A percentile compares a stretch with the other conserved stretches of the same genome.
These are phyloP conservation scores for Danielia oregonensis DNA, from an alignment of 805 yeast species.

Conservation along the genomic window DNA sequence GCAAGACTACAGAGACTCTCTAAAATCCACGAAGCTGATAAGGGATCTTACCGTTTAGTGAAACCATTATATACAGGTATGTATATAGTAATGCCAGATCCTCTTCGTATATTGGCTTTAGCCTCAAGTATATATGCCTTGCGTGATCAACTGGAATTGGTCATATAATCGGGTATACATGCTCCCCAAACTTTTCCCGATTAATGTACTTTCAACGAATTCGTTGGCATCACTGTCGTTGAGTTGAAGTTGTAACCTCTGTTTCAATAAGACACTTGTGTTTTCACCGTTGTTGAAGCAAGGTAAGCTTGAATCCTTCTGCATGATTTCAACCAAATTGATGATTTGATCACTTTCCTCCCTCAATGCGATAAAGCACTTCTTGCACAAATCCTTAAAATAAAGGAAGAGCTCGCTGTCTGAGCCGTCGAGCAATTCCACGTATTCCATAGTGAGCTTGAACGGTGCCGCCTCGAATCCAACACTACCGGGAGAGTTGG, in stretches of 20 bases:
- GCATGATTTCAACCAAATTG: slow-evolving; percentile 90
- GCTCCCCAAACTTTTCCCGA: slow-evolving; percentile 81
- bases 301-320: slow-evolving; percentile 82
- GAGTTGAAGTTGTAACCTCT: slow-evolving; percentile 76
- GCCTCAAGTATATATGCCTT: slow-evolving; percentile 79
- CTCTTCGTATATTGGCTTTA: too few relatives aligned
- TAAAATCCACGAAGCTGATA: too few relatives aligned
- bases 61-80: too few relatives aligned
- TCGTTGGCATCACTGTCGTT: slow-evolving; percentile 67
- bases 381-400: slow-evolving; percentile 62
- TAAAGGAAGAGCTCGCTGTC: slow-evolving; percentile 56
- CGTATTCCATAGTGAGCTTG: slow-evolving; percentile 84
- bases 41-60: too few relatives aligned
- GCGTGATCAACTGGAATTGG: slow-evolving; percentile 91
- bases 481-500: slow-evolving; percentile 95
- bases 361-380: slow-evolving; percentile 72
- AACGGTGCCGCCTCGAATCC: slow-evolving; percentile 98
- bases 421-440: slow-evolving; percentile 81
- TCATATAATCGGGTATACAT: slow-evolving; percentile 90
- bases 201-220: slow-evolving; percentile 73
- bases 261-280: slow-evolving; percentile 73
- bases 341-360: slow-evolving; percentile 70
- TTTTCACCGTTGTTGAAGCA: slow-evolving; percentile 87
- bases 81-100: too few relatives aligned
- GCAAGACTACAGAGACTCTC: too few relatives aligned